A percentile compares a stretch with the other conserved stretches of the same genome.
Conservation (phyloP, 2,329 filamentous ascomycete genomes). For the Hypoxylon rubiginosum region DNA sequence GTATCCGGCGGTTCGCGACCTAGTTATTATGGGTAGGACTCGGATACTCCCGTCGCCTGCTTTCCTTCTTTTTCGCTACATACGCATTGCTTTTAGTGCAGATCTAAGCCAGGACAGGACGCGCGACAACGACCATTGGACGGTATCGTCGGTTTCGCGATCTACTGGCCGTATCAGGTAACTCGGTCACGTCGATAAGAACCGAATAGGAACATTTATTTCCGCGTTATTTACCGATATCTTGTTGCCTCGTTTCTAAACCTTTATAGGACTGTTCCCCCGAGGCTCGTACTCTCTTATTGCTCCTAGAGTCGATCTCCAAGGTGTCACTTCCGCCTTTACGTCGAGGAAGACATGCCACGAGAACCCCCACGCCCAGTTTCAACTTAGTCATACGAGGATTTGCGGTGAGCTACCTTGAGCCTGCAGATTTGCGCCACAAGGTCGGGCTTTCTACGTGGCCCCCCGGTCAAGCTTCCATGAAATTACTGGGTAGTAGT, state of each 20-base stretch:
- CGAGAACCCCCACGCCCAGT: slow-evolving; percentile 16
- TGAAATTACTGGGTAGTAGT: slow-evolving; percentile 11
- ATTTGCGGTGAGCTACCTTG: slow-evolving; percentile 5
- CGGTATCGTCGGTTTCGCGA: not conserved
- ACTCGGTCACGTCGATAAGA: not conserved
- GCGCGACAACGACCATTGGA: slow-evolving; percentile 22
- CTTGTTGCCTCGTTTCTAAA: not conserved
- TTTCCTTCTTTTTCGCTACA: not conserved
- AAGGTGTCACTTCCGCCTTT: not conserved
- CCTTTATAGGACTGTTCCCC: not conserved
- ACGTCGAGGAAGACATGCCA: not conserved
- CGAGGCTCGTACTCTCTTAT: not conserved
- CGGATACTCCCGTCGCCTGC: slow-evolving; percentile 37
- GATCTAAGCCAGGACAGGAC: not conserved
- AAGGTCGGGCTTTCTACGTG: not conserved
- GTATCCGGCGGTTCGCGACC: slow-evolving; percentile 32
- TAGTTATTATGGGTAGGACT: slow-evolving; percentile 4
- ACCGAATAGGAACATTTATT: not conserved
- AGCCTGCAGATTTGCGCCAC: slow-evolving; percentile 13
- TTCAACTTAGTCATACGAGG: slow-evolving; percentile 8
- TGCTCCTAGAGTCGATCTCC: not conserved
- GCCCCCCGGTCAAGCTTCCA: slow-evolving; percentile 1
- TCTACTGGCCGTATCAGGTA: not conserved
- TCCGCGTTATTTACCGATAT: not conserved
- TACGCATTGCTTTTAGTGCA: slow-evolving; percentile 13